Evolutionary conservation across 441 rosid genomes (phyloP).

Genomic region (Aleurites moluccanus): DNA sequence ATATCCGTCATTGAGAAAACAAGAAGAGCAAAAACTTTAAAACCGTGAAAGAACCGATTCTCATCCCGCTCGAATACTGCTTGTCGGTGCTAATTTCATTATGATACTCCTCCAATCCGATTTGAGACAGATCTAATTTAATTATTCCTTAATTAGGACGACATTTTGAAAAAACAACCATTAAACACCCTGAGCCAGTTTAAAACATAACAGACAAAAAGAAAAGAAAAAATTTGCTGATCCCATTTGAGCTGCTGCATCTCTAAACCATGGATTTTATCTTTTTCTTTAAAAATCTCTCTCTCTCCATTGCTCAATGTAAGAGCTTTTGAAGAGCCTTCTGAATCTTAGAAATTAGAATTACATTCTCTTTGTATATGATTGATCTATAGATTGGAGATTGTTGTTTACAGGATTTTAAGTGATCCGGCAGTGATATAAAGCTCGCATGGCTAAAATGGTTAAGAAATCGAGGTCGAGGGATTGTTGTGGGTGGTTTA

Average conservation of each 20-base stretch:
- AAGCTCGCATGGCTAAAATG: conserved; percentile 33
- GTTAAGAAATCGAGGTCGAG: conserved; percentile 54
- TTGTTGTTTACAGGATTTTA: conserved; percentile 5
- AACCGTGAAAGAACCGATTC: neutral
- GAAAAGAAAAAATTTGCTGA: no score
- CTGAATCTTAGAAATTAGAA: no score
- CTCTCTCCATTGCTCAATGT: no score
- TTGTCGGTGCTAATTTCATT: conserved; percentile 26
- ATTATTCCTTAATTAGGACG: conserved; percentile 9
- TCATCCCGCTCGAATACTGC: neutral
- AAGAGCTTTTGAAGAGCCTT: no score
- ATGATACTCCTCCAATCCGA: no score
- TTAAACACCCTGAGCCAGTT: no score
- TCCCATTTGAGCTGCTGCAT: neutral
- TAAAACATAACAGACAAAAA: no score
- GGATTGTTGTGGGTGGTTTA: conserved; percentile 66
- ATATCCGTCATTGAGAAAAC: conserved; percentile 9
- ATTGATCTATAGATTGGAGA: neutral
- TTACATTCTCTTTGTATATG: no score
- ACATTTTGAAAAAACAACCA: neutral
- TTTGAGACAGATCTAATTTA: no score
- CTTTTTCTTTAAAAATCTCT: neutral
- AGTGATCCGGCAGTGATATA: neutral
- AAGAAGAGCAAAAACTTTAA: neutral
- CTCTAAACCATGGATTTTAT: neutral